Evolutionary conservation across 192 early-diverging fungal species (phyloP), one percentile per base, ranked within the genome.

Genomic region (Coemansia sp.): DNA sequence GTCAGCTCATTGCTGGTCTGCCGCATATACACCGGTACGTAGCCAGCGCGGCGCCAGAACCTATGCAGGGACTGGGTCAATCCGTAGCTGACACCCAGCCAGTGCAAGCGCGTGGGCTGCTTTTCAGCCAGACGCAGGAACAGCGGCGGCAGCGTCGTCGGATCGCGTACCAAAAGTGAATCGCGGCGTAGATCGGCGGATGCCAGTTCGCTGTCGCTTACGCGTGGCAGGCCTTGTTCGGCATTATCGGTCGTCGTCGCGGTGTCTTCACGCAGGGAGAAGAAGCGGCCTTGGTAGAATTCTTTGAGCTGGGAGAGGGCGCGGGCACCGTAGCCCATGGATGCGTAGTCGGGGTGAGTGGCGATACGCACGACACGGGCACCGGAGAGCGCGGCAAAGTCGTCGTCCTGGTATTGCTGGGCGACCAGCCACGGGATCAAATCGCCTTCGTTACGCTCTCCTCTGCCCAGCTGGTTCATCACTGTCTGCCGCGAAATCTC

Each of bases 1-100:
- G 97, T 99, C 32, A 99, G 77, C 11, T 97, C 95, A 68, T 99
- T 99, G 66, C 90, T 76, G 8, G 97, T 99, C 73, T 99, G 97
- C 32, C 97, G 92, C 58, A 98, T 72, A 70, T 99, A 99, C 51
- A 99, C 89, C 12, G 97, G 97, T 28, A 87, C 84, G 72, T 91
- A 99, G 7, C 91, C 93, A 11, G 86, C 75, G 48, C 91, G 87
- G 68, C 94, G 96, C 97, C 97, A 99, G 75, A 99, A 99, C 86
- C 93, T 93, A 83, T 96, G 93, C 42, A 99, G 86, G 25, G 71
- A 75, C 5, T 86, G 81, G 3, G 97, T 99, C 56, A 99, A 76
- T 2, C 97, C 97, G 70, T 88, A 99, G 28, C 92, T 94, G 8
- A 99, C 97, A 73, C 96, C 97, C 28, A 99, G 83, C 88, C 94